Base-by-base conservation (phyloP, 805 yeast species). In the Scheffersomyces lignosus region DNA sequence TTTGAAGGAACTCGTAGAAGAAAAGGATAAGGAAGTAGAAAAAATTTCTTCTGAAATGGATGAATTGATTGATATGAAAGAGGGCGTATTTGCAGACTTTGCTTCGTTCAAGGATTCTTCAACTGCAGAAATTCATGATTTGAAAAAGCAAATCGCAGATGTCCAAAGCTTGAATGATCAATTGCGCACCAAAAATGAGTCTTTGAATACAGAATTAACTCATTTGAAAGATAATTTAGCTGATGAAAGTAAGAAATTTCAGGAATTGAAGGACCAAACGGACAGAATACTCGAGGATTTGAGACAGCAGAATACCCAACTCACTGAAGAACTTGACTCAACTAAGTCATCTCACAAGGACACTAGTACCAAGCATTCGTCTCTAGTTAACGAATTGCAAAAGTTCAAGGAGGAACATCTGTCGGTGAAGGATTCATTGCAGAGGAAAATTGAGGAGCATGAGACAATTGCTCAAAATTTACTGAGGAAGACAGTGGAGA, bases 391-490 rank as follows among this genome's bases (percentile, higher is more conserved):
- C 4, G 34, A 36, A 18, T 26, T 30, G 13, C 15, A 15, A 8
- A 14, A 18, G 4, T 25, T 34, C 15, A 29, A 34, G 16, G 29
- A 34, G 18, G 14, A 20, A 8, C 37, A 34, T 34, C 10, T 10
- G 10, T 20, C 24, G 12, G 35, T 33, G 14, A 36, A 18, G 13
- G 38, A 28, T 22, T 22, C 17, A n/a, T 20, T 24, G 24, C 16
- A 25, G 16, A 23, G 18, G 14, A 14, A 15, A 16, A n/a, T 40
- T 18, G 16, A 15, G 2, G 32, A 33, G 4, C 33, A 25, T 20
- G 42, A 43, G 16, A 24, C 24, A 15, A 49, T 41, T 1, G 58
- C 49, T 18, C 50, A 46, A 29, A 45, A 41, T 20, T 40, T 37
- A 15, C 41, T 51, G 23, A 23, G 45, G 5, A 44, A 40, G 9